Base-by-base conservation (phyloP, 176 grass and related monocot genomes). In the Alopecurus myosuroides region DNA sequence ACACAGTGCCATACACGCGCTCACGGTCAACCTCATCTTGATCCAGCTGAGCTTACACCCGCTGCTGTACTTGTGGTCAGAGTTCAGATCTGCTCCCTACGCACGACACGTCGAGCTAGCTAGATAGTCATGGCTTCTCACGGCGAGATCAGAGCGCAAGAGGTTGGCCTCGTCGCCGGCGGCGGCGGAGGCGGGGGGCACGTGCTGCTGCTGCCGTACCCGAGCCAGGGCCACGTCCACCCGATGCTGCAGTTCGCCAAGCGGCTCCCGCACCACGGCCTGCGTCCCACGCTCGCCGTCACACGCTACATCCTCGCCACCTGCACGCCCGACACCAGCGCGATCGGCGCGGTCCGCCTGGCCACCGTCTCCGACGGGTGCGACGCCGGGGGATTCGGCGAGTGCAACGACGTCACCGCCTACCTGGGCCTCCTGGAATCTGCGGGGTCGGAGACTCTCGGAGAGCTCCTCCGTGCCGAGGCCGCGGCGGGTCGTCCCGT, bases 171-270 rank as follows among this genome's bases (percentile, higher is more conserved):
- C 15, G 13, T 0, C 60, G 30, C 29, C 52, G 71, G 0, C 41
- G 41, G 25, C 9, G 45, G 13, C 39, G 39, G 18, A 18, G 28
- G 64, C 39, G 68, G 49, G 0, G 39, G 17, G 5, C 64, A 88
- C 81, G 92, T 86, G 17, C 50, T 97, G 33, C 70, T 94, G 25
- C 77, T 97, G 7, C 87, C 94, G 26, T 97, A 94, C 82, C 94
- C 94, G 11, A 90, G 85, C 88, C 94, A 97, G 82, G 94, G 94
- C 84, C 94, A 97, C 87, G 72, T 97, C 61, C 90, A 94, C 82
- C 94, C 91, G 22, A 85, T 97, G 89, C 87, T 97, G 64, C 94
- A 94, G 86, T 94, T 97, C 69, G 92, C 70, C 63, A 97, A 97
- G 71, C 82, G 89, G 64, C 82, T 94, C 34, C 63, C 85, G 12